Evolutionary conservation across 148 eudicot species (phyloP).

Genomic region (Camellia lanceoleosa): DNA sequence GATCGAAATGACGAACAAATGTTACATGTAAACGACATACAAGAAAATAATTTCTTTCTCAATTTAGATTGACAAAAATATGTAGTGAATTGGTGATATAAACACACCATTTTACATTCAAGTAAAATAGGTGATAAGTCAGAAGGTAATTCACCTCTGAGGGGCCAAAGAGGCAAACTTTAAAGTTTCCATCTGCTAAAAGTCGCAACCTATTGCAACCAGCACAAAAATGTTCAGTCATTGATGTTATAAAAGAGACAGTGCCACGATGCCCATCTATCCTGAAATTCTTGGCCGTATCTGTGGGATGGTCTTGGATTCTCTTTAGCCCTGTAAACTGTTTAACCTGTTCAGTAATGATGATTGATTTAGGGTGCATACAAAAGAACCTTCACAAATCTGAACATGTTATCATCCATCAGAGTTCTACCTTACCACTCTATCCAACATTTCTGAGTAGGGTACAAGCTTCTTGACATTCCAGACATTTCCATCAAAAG

Average conservation of each 20-base stretch:
- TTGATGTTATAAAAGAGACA: conserved; percentile 94
- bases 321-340: conserved; percentile 54
- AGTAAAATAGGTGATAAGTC: background rate
- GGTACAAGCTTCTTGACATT: conserved; percentile 90
- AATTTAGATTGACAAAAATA: background rate
- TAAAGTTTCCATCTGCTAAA: conserved; percentile 92
- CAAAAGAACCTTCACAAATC: background rate
- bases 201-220: conserved; percentile 91
- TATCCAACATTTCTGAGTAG: conserved; percentile 74
- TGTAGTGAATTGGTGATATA: background rate
- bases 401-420: conserved; percentile 5
- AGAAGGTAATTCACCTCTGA: conserved; percentile 59
- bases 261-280: conserved; percentile 85
- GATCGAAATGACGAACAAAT: background rate
- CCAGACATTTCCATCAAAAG: conserved; percentile 98
- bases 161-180: conserved; percentile 96
- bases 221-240: conserved; percentile 96
- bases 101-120: background rate
- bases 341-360: conserved; percentile 45
- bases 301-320: conserved; percentile 66
- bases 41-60: background rate
- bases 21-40: background rate
- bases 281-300: conserved; percentile 89
- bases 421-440: conserved; percentile 66
- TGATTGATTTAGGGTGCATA: conserved; percentile 13